Percentiles rank a stretch among this genome's conserved stretches.
Evolutionary conservation across 768 basidiomycete species (phyloP).

Genomic region (Paxillus involutus): DNA sequence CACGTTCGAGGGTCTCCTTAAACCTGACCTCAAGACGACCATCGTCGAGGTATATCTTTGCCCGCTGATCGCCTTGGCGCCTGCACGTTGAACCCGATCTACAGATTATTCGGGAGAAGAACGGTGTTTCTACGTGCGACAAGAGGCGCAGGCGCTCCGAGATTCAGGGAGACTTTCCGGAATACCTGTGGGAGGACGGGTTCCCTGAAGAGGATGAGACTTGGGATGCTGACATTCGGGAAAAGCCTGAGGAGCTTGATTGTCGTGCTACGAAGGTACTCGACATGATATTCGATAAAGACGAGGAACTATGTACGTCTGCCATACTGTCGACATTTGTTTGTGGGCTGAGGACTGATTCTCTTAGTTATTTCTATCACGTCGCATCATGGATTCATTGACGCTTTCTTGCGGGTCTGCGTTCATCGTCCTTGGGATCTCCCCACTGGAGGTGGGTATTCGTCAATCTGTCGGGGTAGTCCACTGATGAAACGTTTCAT

Average conservation of each 20-base stretch:
- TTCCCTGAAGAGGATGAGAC: conserved; percentile 64
- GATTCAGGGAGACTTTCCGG: conserved; percentile 47
- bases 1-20: conserved; percentile 48
- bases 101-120: conserved; percentile 67
- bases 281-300: conserved; percentile 52
- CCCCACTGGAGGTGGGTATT: conserved; percentile 60
- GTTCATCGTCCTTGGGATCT: conserved; percentile 46
- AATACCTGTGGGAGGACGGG: conserved; percentile 52
- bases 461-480: not conserved
- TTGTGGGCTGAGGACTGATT: not conserved
- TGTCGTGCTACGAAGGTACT: conserved; percentile 50
- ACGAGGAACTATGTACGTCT: conserved; percentile 47
- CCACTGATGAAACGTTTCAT: conserved; percentile 1
- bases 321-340: not conserved
- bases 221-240: conserved; percentile 57
- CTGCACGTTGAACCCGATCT: not conserved
- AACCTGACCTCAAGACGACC: conserved; percentile 31
- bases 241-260: conserved; percentile 46
- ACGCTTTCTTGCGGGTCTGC: conserved; percentile 49
- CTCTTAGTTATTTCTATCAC: conserved; percentile 63
- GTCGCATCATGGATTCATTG: conserved; percentile 63
- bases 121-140: conserved; percentile 73
- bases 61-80: not conserved
- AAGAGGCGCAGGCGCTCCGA: conserved; percentile 50
- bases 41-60: conserved; percentile 53